Evolutionary conservation across 371 early-diverging fungal species (phyloP).

Genomic region (Mucor piriformis): DNA sequence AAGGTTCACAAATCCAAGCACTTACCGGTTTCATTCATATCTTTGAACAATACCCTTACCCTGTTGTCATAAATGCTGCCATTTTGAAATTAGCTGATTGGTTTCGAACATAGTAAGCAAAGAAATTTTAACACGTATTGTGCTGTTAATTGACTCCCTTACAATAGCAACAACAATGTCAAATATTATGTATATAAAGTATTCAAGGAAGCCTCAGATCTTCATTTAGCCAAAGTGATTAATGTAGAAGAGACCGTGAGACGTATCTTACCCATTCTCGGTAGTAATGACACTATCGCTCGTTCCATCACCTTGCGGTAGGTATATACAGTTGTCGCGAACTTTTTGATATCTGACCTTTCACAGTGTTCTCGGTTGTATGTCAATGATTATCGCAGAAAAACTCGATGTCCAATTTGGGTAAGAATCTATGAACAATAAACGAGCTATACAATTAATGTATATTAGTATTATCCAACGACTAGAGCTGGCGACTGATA

Average conservation of each 20-base stretch:
- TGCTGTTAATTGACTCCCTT: neutral
- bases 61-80: constrained; percentile 60
- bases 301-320: constrained; percentile 62
- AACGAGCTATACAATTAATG: neutral
- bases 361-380: constrained; percentile 57
- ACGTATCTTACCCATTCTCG: constrained; percentile 54
- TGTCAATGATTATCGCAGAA: constrained; percentile 57
- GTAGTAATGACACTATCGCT: constrained; percentile 58
- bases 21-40: constrained; percentile 54
- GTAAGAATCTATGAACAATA: constrained; percentile 31
- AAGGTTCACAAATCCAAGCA: constrained; percentile 55
- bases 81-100: constrained; percentile 63
- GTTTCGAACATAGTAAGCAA: constrained; percentile 52
- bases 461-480: constrained; percentile 40
- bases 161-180: constrained; percentile 54
- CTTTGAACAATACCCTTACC: constrained; percentile 57
- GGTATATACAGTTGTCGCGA: neutral
- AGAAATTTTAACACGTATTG: neutral
- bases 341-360: neutral
- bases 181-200: constrained; percentile 58
- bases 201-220: constrained; percentile 48
- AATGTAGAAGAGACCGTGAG: constrained; percentile 59
- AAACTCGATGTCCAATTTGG: constrained; percentile 61
- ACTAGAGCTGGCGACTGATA: constrained; percentile 49
- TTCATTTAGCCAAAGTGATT: constrained; percentile 55